These are phyloP conservation scores for Russula vinacea DNA, from an alignment of 768 basidiomycete genomes.

Conservation along the genomic window DNA sequence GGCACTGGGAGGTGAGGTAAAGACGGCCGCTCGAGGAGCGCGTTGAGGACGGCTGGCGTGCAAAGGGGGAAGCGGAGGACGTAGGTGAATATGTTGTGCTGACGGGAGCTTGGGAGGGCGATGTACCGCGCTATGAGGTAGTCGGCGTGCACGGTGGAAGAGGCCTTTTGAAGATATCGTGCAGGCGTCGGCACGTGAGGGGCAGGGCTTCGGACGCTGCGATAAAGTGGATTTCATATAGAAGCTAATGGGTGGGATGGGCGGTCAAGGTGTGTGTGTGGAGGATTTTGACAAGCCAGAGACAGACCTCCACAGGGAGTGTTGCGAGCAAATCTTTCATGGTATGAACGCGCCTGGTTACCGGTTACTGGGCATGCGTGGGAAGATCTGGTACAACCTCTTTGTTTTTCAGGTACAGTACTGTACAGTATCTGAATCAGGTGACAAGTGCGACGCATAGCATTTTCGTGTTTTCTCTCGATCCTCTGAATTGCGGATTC, in stretches of 20 bases:
- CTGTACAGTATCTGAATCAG: too few relatives aligned
- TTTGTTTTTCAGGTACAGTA: too few relatives aligned
- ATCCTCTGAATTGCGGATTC: not conserved
- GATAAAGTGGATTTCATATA: constrained; percentile 73
- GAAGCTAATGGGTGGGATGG: constrained; percentile 47
- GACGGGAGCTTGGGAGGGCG: constrained; percentile 16
- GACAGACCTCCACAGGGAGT: constrained; percentile 18
- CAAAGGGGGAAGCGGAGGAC: constrained; percentile 56
- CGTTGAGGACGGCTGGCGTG: constrained; percentile 43
- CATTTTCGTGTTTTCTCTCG: not conserved
- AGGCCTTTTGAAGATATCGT: constrained; percentile 54
- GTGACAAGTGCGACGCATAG: too few relatives aligned
- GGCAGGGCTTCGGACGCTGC: constrained; percentile 67
- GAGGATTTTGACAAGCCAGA: not conserved
- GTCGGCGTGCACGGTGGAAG: constrained; percentile 57
- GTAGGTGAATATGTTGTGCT: constrained; percentile 38
- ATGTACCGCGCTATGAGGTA: constrained; percentile 51
- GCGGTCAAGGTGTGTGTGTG: not conserved
- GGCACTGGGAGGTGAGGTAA: constrained; percentile 2
- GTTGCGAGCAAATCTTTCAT: constrained; percentile 1
- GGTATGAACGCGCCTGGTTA: too few relatives aligned
- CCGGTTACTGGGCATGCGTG: not conserved
- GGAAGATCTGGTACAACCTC: not conserved
- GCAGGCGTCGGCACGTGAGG: constrained; percentile 50
- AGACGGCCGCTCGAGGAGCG: constrained; percentile 41